Base-by-base conservation (phyloP, 2,329 filamentous ascomycete species). In the Fusarium sp. region DNA sequence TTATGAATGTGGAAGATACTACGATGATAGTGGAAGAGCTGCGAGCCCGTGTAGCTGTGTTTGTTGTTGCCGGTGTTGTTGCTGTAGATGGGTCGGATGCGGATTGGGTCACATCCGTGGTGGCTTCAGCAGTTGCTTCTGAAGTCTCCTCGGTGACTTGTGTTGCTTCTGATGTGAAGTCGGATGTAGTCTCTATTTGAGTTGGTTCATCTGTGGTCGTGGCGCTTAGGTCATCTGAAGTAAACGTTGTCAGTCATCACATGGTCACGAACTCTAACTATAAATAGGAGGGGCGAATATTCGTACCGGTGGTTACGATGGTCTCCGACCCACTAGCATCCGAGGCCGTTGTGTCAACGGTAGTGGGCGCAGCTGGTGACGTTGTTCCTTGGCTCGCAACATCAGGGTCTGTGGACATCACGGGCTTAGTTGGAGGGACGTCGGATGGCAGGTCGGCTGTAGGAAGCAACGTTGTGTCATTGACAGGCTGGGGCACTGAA, bases 291-390 rank as follows among this genome's bases (percentile, higher is more conserved):
- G 56, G 36, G 62, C 54, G 23, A 67, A 57, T 52, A 63, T 53
- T 61, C 72, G 53, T 74, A 74, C 72, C 62, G 52, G 59, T 63
- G 34, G 72, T 73, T 53, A 62, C 59, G 23, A 56, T 64, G 49
- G 70, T 74, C 23, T 53, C 55, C 16, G 71, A 63, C 51, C 60
- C 71, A 67, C 58, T 64, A 49, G 51, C 36, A 12, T 55, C 54
- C 38, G 62, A 64, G 31, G 52, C 20, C 34, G 69, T 62, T 42
- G 71, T 65, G 41, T 66, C 65, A 49, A 59, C 57, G 13, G 71
- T 64, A 33, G 67, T 65, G 31, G 69, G 56, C 59, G 61, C 46
- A 41, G 62, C 38, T 28, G 62, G 71, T 36, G 55, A 59, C 46
- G 57, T 49, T 57, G 62, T 61, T 40, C 70, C 66, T 53, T 70